Evolutionary conservation across 768 basidiomycete genomes (phyloP), one percentile per base, ranked within the genome.

Genomic region (Rhodotorula graminis): DNA sequence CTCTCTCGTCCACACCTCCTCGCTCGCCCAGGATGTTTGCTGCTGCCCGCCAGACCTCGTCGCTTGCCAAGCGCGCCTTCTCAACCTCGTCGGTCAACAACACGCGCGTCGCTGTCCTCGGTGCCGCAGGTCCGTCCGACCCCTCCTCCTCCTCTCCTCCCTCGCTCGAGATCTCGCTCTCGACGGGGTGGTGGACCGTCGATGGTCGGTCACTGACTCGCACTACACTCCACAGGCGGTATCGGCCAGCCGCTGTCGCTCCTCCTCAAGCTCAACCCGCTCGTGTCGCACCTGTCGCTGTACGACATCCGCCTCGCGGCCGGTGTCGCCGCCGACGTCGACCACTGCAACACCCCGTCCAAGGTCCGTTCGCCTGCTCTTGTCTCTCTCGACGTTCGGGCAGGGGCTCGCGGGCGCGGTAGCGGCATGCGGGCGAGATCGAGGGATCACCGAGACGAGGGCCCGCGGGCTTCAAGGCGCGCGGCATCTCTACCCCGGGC

Each of bases 201-300:
- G 29, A 40, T 7, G 31, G 1, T 5, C 37, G 5, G 37, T 4
- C 46, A 27, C 53, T 56, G 27, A 56, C 42, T 3, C 40, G 18
- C 29, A 2, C n/a, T 3, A 19, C 2, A 58, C n/a, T 16, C 6
- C 21, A 18, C 56, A 65, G 64, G 64, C 18, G 64, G 64, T 33
- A 98, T 98, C 82, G 95, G 95, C 81, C 95, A 98, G 83, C 94
- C 95, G 80, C 85, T 97, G 79, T 95, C 93, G 61, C 84, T 98
- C 76, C 86, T 96, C 76, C 88, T 97, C 81, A 97, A 98, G 86
- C 87, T 84, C 76, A 90, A 99, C 85, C 92, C 92, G 56, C 84
- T 93, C 58, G 71, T 72, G 52, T 61, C 71, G 46, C 40, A 56
- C 21, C 70, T 78, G 47, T 69, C 89, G 74, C 84, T 97, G 76